Evolutionary conservation across 164 flowering plant genomes (phyloP).

Genomic region (Nelumbo lutea): DNA sequence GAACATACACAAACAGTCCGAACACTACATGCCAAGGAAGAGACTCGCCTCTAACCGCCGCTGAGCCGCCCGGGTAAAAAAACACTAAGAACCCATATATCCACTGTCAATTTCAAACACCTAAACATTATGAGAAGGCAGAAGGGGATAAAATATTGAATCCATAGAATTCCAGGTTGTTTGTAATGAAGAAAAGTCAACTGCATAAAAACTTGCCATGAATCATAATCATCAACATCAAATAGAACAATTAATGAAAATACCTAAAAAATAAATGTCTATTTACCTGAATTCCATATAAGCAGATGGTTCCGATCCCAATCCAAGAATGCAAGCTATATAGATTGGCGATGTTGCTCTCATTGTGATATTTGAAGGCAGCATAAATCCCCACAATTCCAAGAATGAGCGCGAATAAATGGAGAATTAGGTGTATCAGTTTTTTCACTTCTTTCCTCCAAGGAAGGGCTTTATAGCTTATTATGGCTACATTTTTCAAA

Average conservation of each 20-base stretch:
- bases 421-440: constrained; percentile 68
- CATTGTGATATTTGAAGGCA: constrained; percentile 85
- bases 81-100: constrained; percentile 63
- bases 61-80: constrained; percentile 73
- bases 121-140: no score
- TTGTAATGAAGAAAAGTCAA: no score
- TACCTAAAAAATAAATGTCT: background rate
- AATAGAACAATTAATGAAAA: background rate
- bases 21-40: constrained; percentile 83
- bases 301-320: constrained; percentile 65
- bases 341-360: constrained; percentile 70
- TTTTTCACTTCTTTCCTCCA: constrained; percentile 67
- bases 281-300: constrained; percentile 85
- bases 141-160: no score
- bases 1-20: constrained; percentile 55
- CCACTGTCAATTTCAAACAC: constrained; percentile 46
- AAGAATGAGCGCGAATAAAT: constrained; percentile 65
- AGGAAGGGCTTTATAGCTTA: constrained; percentile 77
- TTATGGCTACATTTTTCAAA: constrained; percentile 55
- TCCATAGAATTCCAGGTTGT: no score
- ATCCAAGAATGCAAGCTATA: constrained; percentile 97
- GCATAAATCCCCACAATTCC: constrained; percentile 72
- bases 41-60: constrained; percentile 33
- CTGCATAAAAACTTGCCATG: no score
- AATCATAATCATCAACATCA: no score